Evolutionary conservation across 148 eudicot species (phyloP), one percentile per base, ranked within the genome.

Genomic region (Chenopodium formosanum): DNA sequence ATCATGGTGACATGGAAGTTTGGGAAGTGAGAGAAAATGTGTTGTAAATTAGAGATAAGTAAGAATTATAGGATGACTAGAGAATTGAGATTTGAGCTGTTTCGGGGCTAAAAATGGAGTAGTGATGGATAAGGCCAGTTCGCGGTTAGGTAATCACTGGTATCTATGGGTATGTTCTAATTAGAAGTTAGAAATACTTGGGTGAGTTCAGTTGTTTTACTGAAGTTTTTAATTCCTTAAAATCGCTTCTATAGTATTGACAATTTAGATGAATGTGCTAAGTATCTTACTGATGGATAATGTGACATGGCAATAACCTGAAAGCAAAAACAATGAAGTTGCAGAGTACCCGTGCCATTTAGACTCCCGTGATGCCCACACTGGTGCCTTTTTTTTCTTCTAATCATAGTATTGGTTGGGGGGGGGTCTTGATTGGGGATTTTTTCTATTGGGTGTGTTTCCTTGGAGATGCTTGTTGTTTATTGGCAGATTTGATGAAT

Each of bases 1-100:
- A 73, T 74, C 34, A 25, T 64, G 78, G 7, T 44, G 70, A 46
- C 50, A 66, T 62, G 25, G 71, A 46, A 62, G 67, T 47, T 62
- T 19, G 44, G 47, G 25, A 48, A 74, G 52, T 66, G 66, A 12
- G 78, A 73, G 48, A 60, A 40, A 53, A 37, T 44, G 62, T 80
- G 76, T 4, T 73, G 58, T 50, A 16, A 44, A 20, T 4, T 37
- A 20, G 44, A 40, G 70, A 34, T 62, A 9, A 14, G 53, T 44
- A n/a, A 16, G 53, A 19, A 11, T 47, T 12, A 0, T 25, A 20
- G 12, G 9, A 13, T 46, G 77, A 48, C 29, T 74, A 25, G 77
- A 48, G n/a, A 74, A 37, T 48, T 40, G 70, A 47, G 3, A n/a
- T 20, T 47, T 48, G 62, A 47, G 76, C 9, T 74, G 22, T 50